Base-by-base conservation (phyloP, 2,329 filamentous ascomycete species). In the Fusarium nisikadoi region DNA sequence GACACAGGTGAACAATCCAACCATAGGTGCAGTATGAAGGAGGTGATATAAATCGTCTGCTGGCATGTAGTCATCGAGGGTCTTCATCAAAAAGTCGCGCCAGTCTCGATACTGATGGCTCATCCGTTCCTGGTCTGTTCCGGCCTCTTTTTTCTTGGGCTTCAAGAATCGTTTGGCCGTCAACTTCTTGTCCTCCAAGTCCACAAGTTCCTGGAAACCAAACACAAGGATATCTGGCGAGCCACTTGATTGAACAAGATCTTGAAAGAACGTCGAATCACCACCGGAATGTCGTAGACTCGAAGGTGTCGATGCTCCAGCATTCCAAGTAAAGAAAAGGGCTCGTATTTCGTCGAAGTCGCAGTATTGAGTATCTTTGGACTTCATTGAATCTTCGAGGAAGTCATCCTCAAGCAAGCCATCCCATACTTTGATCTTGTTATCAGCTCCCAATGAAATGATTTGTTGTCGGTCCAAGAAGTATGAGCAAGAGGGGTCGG, bases 171-270 rank as follows among this genome's bases (percentile, higher is more conserved):
- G 94, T 83, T 96, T 98, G n/a, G 96, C 96, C 27, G 95, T 98
- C 55, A 97, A 93, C 74, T 95, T 97, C 84, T 98, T 98, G 83
- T 99, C 94, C 80, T 99, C 96, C 12, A 99, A 86, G 78, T 99
- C 96, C 8, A 99, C 96, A n/a, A 99, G 87, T 81, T 99, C 96
- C 81, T 99, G 96, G 81, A 99, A 99, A 3, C 95, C 95, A 84
- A 99, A 99, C 2, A 98, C 89, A 5, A 98, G 83, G 54, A 99
- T 94, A 75, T 98, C 96, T 0, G 96, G 94, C 12, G 92, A 90
- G 42, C 92, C 88, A 69, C 92, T 91, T n/a, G 88, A 89, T 71
- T 91, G 89, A 31, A 99, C 85, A 20, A 97, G 87, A 63, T 95
- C 90, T 72, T 91, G 90, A 77, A 98, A 93, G 80, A 98, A 98